Percentiles rank a stretch among this genome's conserved stretches.
Evolutionary conservation across 2,329 filamentous ascomycete species (phyloP).

Genomic region (Claviceps monticola): DNA sequence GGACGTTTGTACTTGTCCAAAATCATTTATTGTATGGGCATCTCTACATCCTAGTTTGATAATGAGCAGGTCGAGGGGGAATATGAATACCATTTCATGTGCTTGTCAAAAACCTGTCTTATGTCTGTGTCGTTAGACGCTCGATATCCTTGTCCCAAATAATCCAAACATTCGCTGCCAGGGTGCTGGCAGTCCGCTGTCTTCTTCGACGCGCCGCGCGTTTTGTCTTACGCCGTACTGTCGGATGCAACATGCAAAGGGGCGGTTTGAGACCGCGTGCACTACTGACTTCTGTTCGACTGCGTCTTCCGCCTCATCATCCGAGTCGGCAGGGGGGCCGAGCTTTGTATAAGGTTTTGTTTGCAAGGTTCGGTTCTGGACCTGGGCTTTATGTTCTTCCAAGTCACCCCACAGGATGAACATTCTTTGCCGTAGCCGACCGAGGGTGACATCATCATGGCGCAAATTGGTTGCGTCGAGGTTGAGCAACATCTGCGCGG

Average conservation of each 20-base stretch:
- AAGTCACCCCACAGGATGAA: conserved; percentile 78
- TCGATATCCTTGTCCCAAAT: conserved; percentile 46
- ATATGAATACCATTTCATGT: too few species aligned
- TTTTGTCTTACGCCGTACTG: conserved; percentile 50
- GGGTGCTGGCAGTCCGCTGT: conserved; percentile 24
- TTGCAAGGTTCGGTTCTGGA: conserved; percentile 2
- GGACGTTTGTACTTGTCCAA: too few species aligned
- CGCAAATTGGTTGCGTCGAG: conserved; percentile 43
- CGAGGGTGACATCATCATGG: conserved; percentile 32
- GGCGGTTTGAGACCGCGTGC: conserved; percentile 32
- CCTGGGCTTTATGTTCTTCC: conserved; percentile 47
- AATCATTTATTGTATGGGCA: too few species aligned
- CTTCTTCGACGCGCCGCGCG: conserved; percentile 42
- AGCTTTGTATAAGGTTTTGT: not conserved
- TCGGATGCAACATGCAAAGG: conserved; percentile 56
- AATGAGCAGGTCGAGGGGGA: too few species aligned
- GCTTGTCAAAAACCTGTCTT: not conserved
- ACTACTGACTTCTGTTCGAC: not conserved
- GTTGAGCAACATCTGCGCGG: conserved; percentile 33
- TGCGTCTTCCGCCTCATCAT: conserved; percentile 2
- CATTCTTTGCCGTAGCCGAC: conserved; percentile 50
- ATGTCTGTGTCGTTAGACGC: not conserved
- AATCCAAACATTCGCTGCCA: conserved; percentile 53
- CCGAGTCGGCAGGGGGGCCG: conserved; percentile 7
- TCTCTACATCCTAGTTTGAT: too few species aligned